Percentiles rank a stretch among this genome's conserved stretches.
These are phyloP conservation scores for Phlebopus sp. DNA, from an alignment of 1,284 basidiomycete genomes.

Conservation along the genomic window DNA sequence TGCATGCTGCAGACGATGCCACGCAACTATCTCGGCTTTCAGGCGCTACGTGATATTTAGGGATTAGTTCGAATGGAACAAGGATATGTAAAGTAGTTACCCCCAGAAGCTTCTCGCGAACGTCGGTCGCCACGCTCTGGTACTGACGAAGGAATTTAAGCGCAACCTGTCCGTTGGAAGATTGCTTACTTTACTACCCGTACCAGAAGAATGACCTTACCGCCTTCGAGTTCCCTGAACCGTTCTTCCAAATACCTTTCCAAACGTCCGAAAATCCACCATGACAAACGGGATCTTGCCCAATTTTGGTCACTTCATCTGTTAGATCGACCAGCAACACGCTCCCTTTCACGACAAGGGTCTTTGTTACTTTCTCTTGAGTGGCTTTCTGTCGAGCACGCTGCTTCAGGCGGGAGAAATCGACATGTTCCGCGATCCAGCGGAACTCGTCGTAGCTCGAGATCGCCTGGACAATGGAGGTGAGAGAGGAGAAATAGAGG, in stretches of 20 bases:
- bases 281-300: slow-evolving; percentile 41
- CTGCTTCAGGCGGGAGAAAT: slow-evolving; percentile 52
- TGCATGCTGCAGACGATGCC: slow-evolving; percentile 51
- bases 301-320: slow-evolving; percentile 44
- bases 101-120: slow-evolving; percentile 51
- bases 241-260: slow-evolving; percentile 52
- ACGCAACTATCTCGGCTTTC: slow-evolving; percentile 50
- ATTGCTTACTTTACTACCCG: neutral
- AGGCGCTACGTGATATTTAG: slow-evolving; percentile 38
- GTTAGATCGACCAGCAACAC: slow-evolving; percentile 51
- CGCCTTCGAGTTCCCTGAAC: slow-evolving; percentile 36
- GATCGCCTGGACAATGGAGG: slow-evolving; percentile 47
- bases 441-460: slow-evolving; percentile 52
- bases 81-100: slow-evolving; percentile 26
- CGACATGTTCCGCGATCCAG: slow-evolving; percentile 44
- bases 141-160: slow-evolving; percentile 55
- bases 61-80: neutral
- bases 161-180: slow-evolving; percentile 40
- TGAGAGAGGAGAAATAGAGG: slow-evolving; percentile 51
- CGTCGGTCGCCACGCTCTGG: slow-evolving; percentile 40
- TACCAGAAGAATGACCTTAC: slow-evolving; percentile 23
- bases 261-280: slow-evolving; percentile 60
- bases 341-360: slow-evolving; percentile 46
- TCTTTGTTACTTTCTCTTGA: slow-evolving; percentile 54
- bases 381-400: slow-evolving; percentile 53